Evolutionary conservation across 2,329 filamentous ascomycete genomes (phyloP).

Genomic region (Cladosporium sp.): DNA sequence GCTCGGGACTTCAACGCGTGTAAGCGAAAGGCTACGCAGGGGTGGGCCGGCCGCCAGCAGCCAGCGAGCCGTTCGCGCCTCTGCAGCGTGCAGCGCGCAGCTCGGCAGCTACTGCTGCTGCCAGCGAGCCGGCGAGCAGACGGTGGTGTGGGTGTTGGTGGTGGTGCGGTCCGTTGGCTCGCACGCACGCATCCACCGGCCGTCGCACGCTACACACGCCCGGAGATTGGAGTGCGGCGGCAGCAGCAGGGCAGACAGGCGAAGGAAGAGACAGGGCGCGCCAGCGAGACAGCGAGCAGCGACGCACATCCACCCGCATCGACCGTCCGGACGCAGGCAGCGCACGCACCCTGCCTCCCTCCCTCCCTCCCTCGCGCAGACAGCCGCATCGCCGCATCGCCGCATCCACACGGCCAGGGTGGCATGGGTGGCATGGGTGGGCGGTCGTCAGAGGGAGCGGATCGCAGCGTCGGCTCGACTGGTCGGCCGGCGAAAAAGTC

Average conservation of each 20-base stretch:
- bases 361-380: background rate
- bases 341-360: no score
- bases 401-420: background rate
- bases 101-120: slow-evolving; percentile 5
- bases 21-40: background rate
- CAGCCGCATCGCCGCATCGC: background rate
- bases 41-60: background rate
- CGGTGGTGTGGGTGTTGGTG: no score
- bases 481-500: background rate
- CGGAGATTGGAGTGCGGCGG: no score
- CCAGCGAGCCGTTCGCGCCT: slow-evolving; percentile 11
- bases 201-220: no score
- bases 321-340: no score
- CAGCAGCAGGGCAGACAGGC: background rate
- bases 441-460: background rate
- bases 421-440: background rate
- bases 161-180: background rate
- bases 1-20: background rate
- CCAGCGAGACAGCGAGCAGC: background rate
- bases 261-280: background rate
- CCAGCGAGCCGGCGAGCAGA: no score
- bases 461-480: background rate
- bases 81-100: slow-evolving; percentile 3
- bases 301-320: no score
- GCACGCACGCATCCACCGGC: background rate